These are phyloP conservation scores for Lodderomyces pseudojiufengensis DNA, from an alignment of 1,139 yeast genomes.

Conservation along the genomic window DNA sequence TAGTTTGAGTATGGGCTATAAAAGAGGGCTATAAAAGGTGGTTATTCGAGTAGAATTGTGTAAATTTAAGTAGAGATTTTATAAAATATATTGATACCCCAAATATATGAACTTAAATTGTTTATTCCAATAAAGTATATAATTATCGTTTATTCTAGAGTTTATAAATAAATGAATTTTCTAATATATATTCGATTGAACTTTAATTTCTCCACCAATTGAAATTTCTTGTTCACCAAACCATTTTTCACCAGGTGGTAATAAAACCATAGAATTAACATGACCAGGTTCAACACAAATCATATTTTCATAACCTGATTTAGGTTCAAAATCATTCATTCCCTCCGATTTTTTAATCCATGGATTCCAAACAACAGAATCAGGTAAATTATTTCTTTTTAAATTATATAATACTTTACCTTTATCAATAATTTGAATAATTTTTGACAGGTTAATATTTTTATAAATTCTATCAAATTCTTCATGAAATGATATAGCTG, in stretches of 20 bases:
- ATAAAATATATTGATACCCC: too few species aligned
- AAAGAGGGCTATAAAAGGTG: too few species aligned
- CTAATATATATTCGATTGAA: constrained; percentile 42
- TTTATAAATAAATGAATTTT: too few species aligned
- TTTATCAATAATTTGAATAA: constrained; percentile 60
- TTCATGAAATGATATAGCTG: constrained; percentile 66
- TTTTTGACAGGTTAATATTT: constrained; percentile 50
- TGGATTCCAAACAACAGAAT: constrained; percentile 97
- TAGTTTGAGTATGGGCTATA: too few species aligned
- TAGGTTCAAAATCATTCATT: constrained; percentile 87
- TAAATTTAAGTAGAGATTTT: too few species aligned
- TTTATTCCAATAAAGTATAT: too few species aligned
- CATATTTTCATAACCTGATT: constrained; percentile 78
- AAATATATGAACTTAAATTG: too few species aligned
- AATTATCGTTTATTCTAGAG: too few species aligned
- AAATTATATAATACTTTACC: constrained; percentile 70
- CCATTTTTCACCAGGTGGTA: constrained; percentile 73
- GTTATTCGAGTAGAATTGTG: too few species aligned
- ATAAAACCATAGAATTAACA: constrained; percentile 61
- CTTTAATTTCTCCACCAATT: constrained; percentile 43
- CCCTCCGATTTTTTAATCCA: constrained; percentile 79
- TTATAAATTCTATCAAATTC: constrained; percentile 86
- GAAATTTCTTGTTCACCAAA: constrained; percentile 32
- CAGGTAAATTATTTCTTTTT: constrained; percentile 66
- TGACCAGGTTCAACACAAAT: constrained; percentile 93